These are phyloP conservation scores for Monosporascus sp. DNA, from an alignment of 2,329 filamentous ascomycete species.

Conservation along the genomic window DNA sequence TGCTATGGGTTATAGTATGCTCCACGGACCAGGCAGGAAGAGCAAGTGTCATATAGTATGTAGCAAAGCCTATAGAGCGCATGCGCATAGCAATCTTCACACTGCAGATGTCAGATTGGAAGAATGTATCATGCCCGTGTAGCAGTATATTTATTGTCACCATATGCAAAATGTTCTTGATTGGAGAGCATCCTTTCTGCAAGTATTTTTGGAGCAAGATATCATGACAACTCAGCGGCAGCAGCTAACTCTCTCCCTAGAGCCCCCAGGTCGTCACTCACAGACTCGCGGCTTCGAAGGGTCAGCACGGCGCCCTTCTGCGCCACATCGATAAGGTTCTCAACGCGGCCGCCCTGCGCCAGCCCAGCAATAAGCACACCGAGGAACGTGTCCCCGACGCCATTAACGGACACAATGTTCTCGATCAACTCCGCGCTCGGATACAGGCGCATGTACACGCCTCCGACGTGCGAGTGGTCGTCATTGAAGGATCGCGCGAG, in stretches of 20 bases:
- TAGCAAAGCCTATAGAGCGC: too few relatives aligned
- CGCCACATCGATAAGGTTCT: slow-evolving; percentile 68
- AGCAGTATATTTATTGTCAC: too few relatives aligned
- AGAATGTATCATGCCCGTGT: too few relatives aligned
- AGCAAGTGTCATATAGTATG: not conserved
- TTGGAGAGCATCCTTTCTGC: not conserved
- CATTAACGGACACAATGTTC: slow-evolving; percentile 84
- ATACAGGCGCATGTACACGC: slow-evolving; percentile 75
- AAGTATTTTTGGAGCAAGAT: not conserved
- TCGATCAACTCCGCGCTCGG: slow-evolving; percentile 60
- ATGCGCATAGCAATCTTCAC: too few relatives aligned
- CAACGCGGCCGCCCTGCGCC: slow-evolving; percentile 49
- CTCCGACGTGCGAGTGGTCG: slow-evolving; percentile 51
- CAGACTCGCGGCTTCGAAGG: slow-evolving; percentile 67
- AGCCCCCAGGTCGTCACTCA: slow-evolving; percentile 52
- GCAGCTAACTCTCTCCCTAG: slow-evolving; percentile 36
- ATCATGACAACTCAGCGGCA: slow-evolving; percentile 4
- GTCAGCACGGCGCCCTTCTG: slow-evolving; percentile 78
- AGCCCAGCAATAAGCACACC: slow-evolving; percentile 79
- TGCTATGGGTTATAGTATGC: not conserved
- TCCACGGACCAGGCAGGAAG: slow-evolving; percentile 4
- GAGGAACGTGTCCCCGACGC: slow-evolving; percentile 87
- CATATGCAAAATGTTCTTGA: not conserved
- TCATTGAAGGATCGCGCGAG: slow-evolving; percentile 55
- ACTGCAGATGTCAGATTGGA: too few relatives aligned